Conservation (phyloP, 371 early-diverging fungal genomes). For the Mucor plumbeus region DNA sequence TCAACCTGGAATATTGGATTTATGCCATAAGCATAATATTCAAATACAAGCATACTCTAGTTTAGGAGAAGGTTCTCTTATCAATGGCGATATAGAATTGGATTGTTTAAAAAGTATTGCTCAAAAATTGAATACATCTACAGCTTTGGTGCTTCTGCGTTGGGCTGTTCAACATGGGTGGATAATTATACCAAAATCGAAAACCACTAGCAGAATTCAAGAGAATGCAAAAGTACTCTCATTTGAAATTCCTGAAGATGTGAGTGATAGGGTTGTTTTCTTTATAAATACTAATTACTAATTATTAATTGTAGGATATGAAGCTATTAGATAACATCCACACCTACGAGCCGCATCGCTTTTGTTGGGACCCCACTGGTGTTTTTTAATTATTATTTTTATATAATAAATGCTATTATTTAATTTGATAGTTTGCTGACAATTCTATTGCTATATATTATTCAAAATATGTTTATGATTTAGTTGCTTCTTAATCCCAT, state of each 20-base stretch:
- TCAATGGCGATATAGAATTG: constrained; percentile 41
- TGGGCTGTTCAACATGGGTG: constrained; percentile 79
- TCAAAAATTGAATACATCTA: constrained; percentile 36
- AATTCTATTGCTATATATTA: too few relatives aligned
- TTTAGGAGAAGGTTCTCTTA: constrained; percentile 82
- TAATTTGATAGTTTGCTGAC: too few relatives aligned
- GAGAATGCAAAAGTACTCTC: constrained; percentile 59
- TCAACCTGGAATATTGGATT: constrained; percentile 39
- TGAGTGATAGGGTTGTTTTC: constrained; percentile 1
- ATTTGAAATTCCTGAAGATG: constrained; percentile 51
- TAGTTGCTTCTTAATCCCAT: too few relatives aligned
- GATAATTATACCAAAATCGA: constrained; percentile 74
- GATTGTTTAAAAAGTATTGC: constrained; percentile 45
- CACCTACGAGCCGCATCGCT: too few relatives aligned
- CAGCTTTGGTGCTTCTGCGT: constrained; percentile 75
- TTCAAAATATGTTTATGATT: too few relatives aligned
- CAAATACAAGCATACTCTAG: constrained; percentile 89
- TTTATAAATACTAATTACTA: too few relatives aligned
- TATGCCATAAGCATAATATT: constrained; percentile 43
- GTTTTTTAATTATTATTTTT: too few relatives aligned
- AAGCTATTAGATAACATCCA: too few relatives aligned
- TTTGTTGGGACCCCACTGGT: too few relatives aligned
- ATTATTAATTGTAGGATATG: too few relatives aligned
- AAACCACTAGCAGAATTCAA: constrained; percentile 47
- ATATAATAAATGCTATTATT: too few relatives aligned